Evolutionary conservation across 768 basidiomycete genomes (phyloP).

Genomic region (Kwoniella europaea): DNA sequence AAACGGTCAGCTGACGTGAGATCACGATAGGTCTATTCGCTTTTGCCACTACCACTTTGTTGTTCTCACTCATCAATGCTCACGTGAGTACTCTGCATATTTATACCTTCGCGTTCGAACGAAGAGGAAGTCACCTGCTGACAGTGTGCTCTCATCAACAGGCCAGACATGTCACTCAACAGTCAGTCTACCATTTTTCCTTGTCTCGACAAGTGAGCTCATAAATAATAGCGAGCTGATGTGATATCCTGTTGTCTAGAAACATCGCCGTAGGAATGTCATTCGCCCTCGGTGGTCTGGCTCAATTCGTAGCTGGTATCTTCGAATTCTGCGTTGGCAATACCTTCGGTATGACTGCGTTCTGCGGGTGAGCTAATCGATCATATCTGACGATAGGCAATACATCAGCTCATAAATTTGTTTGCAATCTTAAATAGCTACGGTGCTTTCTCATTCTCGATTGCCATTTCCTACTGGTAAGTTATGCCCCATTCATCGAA

Average conservation of each 20-base stretch:
- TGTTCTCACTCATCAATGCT: slow-evolving; percentile 22
- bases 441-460: slow-evolving; percentile 17
- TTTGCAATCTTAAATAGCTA: background rate
- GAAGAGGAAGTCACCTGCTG: too few species aligned
- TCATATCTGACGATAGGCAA: background rate
- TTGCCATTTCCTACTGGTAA: slow-evolving; percentile 22
- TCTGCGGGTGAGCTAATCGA: slow-evolving; percentile 15
- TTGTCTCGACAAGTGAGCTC: too few species aligned
- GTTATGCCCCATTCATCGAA: background rate
- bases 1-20: slow-evolving; percentile 4
- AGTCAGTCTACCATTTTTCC: too few species aligned
- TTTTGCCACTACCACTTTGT: slow-evolving; percentile 18
- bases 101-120: background rate
- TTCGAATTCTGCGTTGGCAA: slow-evolving; percentile 27
- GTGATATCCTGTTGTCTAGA: background rate
- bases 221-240: too few species aligned
- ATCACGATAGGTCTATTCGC: slow-evolving; percentile 15
- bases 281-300: slow-evolving; percentile 19
- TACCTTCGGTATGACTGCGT: slow-evolving; percentile 23
- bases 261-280: slow-evolving; percentile 26
- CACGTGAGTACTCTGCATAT: background rate
- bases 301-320: slow-evolving; percentile 25
- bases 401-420: background rate
- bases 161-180: slow-evolving; percentile 18
- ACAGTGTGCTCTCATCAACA: background rate